phyloP scores from a whole-genome alignment of 805 yeast species.

The Blastobotrys americana region DNA sequence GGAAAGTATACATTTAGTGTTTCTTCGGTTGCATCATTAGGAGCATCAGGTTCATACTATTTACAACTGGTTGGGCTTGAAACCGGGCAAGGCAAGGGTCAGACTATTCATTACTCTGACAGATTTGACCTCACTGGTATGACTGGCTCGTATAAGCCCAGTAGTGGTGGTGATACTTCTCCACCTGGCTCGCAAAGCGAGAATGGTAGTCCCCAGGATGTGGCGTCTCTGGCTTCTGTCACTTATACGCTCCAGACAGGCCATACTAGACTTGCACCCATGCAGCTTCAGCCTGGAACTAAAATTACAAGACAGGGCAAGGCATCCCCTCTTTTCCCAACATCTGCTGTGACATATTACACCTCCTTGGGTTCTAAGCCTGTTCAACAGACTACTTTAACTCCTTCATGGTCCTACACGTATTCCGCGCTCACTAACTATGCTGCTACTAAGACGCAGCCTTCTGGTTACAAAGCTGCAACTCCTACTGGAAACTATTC shows the following conservation, averaged over 20 bases:
- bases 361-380: constrained; percentile 42
- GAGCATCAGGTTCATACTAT: constrained; percentile 61
- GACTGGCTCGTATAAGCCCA: constrained; percentile 45
- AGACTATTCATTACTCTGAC: constrained; percentile 58
- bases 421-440: constrained; percentile 55
- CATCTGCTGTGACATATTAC: constrained; percentile 61
- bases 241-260: constrained; percentile 80
- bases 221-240: constrained; percentile 42
- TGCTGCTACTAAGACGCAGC: constrained; percentile 44
- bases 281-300: constrained; percentile 83
- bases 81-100: constrained; percentile 35
- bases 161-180: constrained; percentile 42
- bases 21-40: constrained; percentile 36
- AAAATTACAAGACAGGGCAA: constrained; percentile 48
- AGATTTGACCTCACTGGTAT: constrained; percentile 63
- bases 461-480: no score
- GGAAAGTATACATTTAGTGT: constrained; percentile 35
- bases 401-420: constrained; percentile 80
- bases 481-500: no score
- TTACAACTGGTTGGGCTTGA: constrained; percentile 66
- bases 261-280: constrained; percentile 73
- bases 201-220: constrained; percentile 11
- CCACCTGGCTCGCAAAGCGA: constrained; percentile 38
- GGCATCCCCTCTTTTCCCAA: constrained; percentile 52
- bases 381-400: constrained; percentile 51